Evolutionary conservation across 345 rosid genomes (phyloP).

Genomic region (Microthlaspi erraticum): DNA sequence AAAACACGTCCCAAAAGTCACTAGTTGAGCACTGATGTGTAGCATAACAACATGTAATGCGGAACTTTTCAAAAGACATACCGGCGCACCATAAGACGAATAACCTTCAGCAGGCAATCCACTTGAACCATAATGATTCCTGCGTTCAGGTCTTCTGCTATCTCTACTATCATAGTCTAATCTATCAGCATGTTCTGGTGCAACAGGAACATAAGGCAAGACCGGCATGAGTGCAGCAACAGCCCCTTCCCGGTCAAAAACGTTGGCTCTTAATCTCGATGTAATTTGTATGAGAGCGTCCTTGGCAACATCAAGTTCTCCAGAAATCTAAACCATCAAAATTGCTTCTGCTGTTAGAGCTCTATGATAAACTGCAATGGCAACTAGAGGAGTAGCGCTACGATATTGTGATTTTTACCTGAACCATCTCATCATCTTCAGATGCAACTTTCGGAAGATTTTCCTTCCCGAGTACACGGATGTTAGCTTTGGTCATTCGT

Average conservation of each 20-base stretch:
- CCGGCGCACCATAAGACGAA: conserved; percentile 73
- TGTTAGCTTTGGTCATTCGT: conserved; percentile 84
- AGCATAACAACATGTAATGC: neutral
- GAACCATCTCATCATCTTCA: conserved; percentile 96
- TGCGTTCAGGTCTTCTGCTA: conserved; percentile 74
- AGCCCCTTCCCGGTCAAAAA: conserved; percentile 89
- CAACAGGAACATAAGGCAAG: conserved; percentile 82
- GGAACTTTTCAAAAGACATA: conserved; percentile 34
- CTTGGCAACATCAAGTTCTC: conserved; percentile 94
- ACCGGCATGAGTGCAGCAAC: conserved; percentile 80
- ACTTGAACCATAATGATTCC: conserved; percentile 75
- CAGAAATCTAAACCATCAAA: conserved; percentile 67
- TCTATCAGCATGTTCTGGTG: conserved; percentile 58
- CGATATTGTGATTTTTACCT: conserved; percentile 54
- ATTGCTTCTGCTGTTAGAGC: conserved; percentile 15
- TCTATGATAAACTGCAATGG: conserved; percentile 17
- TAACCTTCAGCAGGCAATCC: conserved; percentile 65
- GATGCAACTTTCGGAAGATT: conserved; percentile 88
- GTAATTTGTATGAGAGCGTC: conserved; percentile 90
- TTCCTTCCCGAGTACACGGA: conserved; percentile 87
- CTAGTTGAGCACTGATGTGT: neutral
- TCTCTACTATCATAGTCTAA: conserved; percentile 62
- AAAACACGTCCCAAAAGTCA: conserved; percentile 34
- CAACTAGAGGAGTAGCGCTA: conserved; percentile 6
- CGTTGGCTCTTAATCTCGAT: conserved; percentile 81